These are phyloP conservation scores for Durio zibethinus DNA, from an alignment of 345 rosid species.

Conservation along the genomic window DNA sequence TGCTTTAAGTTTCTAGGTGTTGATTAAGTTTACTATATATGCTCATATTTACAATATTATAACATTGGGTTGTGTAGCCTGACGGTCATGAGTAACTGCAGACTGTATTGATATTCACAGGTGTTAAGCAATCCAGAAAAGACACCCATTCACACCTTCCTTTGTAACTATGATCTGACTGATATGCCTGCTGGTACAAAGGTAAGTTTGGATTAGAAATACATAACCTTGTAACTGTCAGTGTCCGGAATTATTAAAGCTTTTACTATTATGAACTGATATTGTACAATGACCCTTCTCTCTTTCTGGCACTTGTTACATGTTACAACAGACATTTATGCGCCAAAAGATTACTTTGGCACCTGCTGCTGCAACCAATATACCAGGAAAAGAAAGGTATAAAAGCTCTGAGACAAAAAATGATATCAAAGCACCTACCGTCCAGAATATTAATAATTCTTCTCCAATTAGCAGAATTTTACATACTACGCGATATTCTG, in stretches of 20 bases:
- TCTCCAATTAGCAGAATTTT: constrained; percentile 5
- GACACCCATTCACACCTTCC: constrained; percentile 63
- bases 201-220: constrained; percentile 29
- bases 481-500: neutral
- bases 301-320: neutral
- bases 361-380: constrained; percentile 40
- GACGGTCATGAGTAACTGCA: neutral
- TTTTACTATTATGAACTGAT: neutral
- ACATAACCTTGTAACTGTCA: neutral
- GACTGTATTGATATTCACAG: constrained; percentile 29
- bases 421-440: constrained; percentile 15
- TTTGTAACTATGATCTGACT: constrained; percentile 65
- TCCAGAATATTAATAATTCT: constrained; percentile 15
- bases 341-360: constrained; percentile 83
- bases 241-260: neutral
- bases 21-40: neutral
- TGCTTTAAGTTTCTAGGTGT: neutral
- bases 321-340: constrained; percentile 66
- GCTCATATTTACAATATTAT: neutral
- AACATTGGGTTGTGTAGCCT: neutral
- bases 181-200: constrained; percentile 70
- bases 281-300: constrained; percentile 1
- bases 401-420: constrained; percentile 24
- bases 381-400: constrained; percentile 25
- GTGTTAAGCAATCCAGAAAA: constrained; percentile 73